Percentiles rank a stretch among this genome's conserved stretches.
phyloP scores from a whole-genome alignment of 78 protist species.

The Dictyostelium citrinum region DNA sequence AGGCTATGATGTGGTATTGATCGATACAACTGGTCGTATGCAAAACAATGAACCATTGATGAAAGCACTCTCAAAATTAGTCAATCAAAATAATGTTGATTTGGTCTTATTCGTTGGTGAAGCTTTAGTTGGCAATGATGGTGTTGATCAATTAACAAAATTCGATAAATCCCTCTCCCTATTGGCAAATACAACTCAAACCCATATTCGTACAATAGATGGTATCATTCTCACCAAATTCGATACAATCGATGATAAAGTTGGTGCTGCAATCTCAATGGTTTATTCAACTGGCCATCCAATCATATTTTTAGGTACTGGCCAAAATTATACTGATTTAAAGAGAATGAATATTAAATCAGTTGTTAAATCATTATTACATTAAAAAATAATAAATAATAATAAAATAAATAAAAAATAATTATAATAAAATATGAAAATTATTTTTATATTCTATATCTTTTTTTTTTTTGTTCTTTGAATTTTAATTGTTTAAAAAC shows the following conservation, averaged over 20 bases:
- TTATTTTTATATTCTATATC: no score
- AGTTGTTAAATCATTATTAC: conserved; percentile 90
- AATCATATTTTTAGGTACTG: conserved; percentile 98
- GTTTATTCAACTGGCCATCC: conserved; percentile 97
- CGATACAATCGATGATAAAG: conserved; percentile 99
- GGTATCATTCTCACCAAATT: conserved; percentile 99
- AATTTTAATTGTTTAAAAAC: no score
- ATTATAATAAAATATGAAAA: no score
- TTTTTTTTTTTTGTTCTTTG: no score
- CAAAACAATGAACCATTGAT: conserved; percentile 98
- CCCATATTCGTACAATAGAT: conserved; percentile 90
- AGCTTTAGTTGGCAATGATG: conserved; percentile 99
- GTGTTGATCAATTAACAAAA: conserved; percentile 96
- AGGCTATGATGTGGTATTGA: conserved; percentile 91
- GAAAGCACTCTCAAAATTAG: conserved; percentile 94
- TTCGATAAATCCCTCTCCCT: conserved; percentile 92
- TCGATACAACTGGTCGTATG: conserved; percentile 99
- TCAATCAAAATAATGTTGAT: conserved; percentile 92
- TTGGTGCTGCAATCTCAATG: conserved; percentile 99
- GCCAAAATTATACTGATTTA: conserved; percentile 96
- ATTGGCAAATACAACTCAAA: conserved; percentile 20
- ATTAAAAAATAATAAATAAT: conserved; percentile 3
- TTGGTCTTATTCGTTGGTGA: conserved; percentile 99
- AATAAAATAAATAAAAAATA: no score
- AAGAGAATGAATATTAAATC: conserved; percentile 81